These are phyloP conservation scores for Musa balbisiana DNA, from an alignment of 202 grass and related monocot genomes.

Conservation along the genomic window DNA sequence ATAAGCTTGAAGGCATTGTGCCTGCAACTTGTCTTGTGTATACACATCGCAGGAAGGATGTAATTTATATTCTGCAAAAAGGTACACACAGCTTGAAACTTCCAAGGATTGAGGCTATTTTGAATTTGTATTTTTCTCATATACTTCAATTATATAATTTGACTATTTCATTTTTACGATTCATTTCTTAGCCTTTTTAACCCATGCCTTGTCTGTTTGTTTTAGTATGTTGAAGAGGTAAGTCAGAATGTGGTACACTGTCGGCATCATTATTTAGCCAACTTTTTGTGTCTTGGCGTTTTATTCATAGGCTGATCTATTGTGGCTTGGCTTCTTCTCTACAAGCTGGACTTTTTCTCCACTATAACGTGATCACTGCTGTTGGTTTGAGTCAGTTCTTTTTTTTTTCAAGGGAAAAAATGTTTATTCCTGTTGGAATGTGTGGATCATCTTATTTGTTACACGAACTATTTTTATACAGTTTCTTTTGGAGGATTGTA, in stretches of 20 bases:
- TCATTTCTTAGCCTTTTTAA: no score
- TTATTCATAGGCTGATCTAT: no score
- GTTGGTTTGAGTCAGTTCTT: neutral
- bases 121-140: neutral
- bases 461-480: neutral
- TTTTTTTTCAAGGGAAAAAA: neutral
- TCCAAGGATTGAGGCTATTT: neutral
- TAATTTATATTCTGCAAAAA: neutral
- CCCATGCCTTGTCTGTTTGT: no score
- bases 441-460: neutral
- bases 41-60: neutral
- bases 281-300: neutral
- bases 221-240: no score
- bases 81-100: no score
- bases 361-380: neutral
- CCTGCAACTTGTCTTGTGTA: neutral
- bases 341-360: neutral
- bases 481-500: neutral
- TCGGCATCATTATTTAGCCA: neutral
- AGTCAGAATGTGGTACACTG: no score
- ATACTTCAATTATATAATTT: neutral
- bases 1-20: neutral
- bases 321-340: neutral
- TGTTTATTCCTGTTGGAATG: neutral
- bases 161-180: neutral